Conservation (phyloP, 805 yeast genomes). For the Teunomyces cretensis region DNA sequence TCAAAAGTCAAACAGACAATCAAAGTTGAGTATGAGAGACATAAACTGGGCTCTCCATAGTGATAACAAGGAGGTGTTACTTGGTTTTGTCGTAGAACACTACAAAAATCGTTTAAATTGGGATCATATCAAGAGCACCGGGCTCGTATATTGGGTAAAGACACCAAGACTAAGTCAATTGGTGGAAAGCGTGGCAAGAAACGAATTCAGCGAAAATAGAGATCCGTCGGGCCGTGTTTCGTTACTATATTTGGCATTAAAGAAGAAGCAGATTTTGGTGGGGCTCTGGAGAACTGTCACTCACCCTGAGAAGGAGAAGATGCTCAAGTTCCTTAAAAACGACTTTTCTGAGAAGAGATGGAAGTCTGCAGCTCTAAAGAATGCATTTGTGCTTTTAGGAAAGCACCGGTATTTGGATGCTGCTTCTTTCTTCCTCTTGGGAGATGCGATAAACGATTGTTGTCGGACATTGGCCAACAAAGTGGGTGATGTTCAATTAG, state of each 20-base stretch:
- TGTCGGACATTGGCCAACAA: slow-evolving; percentile 71
- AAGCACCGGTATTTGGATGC: slow-evolving; percentile 87
- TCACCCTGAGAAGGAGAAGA: slow-evolving; percentile 79
- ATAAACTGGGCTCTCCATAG: slow-evolving; percentile 86
- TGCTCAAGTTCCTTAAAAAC: slow-evolving; percentile 71
- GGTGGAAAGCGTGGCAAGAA: slow-evolving; percentile 70
- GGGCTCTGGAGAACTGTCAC: slow-evolving; percentile 83
- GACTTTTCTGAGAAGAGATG: slow-evolving; percentile 77
- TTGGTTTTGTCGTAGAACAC: slow-evolving; percentile 47
- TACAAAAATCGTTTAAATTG: slow-evolving; percentile 53
- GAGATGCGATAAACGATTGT: slow-evolving; percentile 72
- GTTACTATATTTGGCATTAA: slow-evolving; percentile 73
- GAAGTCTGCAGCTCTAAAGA: slow-evolving; percentile 86
- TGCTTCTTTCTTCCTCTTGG: slow-evolving; percentile 83
- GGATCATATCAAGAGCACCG: slow-evolving; percentile 57
- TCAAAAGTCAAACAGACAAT: slow-evolving; percentile 49
- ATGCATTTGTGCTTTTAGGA: slow-evolving; percentile 86
- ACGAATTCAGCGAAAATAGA: slow-evolving; percentile 58
- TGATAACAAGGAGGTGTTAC: slow-evolving; percentile 67
- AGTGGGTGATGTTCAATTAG: slow-evolving; percentile 66
- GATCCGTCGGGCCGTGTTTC: slow-evolving; percentile 74
- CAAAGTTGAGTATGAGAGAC: slow-evolving; percentile 71
- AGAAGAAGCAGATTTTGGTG: slow-evolving; percentile 69
- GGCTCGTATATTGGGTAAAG: slow-evolving; percentile 70
- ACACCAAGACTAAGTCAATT: slow-evolving; percentile 27